Evolutionary conservation across 2,329 filamentous ascomycete genomes (phyloP), one percentile per base, ranked within the genome.

Genomic region (Hawksworthiomyces lignivorus): DNA sequence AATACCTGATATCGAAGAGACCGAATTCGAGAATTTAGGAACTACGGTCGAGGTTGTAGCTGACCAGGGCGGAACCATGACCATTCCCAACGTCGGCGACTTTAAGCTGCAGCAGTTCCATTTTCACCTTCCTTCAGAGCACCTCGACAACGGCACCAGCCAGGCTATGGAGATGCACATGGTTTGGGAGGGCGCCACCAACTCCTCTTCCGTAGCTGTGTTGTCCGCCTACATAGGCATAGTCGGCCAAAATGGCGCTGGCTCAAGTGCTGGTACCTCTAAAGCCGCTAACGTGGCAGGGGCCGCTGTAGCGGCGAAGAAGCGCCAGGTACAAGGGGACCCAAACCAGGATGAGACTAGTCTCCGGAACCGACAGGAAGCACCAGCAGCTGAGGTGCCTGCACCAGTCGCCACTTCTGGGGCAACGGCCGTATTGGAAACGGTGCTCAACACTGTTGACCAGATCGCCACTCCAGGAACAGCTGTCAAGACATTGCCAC

Each of bases 131-230:
- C 68, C 69, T 7, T 66, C 62, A 47, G 69, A 73, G 53, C 69
- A 73, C 49, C 48, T 69, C 2, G 62, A 69, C 50, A 60, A 62
- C 48, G 62, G 62, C 20, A 62, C 59, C 15, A 72, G 56, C 51
- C 57, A 72, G 52, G 64, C 65, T 20, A 68, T 75, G 64, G 72
- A 75, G 56, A 67, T 70, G 59, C 77, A 81, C 60, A 74, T 80
- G 65, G 76, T 80, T 30, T 77, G 75, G 54, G 62, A 71, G 53
- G 63, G 62, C 12, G 60, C 63, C 11, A 54, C 52, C 27, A 49
- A 56, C 12, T 53, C 67, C 41, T 26, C 24, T 8, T 26, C 24
- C 24, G 61, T 69, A 28, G 64, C 65, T 24, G 67, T 70, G 45
- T 55, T 70, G 27, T 66, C 65, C 36, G 55, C 62, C 36, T 69